Evolutionary conservation across 108 stramenopile species (phyloP).

Genomic region (Skeletonema tropicum): DNA sequence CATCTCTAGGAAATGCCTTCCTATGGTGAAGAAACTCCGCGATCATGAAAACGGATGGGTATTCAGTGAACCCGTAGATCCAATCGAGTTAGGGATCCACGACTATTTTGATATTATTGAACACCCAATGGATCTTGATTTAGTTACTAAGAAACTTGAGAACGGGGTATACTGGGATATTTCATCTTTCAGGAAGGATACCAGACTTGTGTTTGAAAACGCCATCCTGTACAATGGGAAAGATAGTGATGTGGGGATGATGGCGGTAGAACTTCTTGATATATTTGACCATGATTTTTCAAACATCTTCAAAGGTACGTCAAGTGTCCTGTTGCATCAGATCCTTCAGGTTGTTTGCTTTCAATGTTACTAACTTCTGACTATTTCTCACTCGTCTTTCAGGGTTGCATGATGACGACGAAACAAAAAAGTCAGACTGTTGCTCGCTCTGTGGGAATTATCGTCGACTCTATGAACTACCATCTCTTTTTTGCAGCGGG

Average conservation of each 20-base stretch:
- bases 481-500: slow-evolving; percentile 89
- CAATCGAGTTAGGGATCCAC: slow-evolving; percentile 88
- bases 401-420: slow-evolving; percentile 25
- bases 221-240: slow-evolving; percentile 88
- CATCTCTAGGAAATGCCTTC: slow-evolving; percentile 80
- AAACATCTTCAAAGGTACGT: slow-evolving; percentile 51
- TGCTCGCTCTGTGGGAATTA: slow-evolving; percentile 85
- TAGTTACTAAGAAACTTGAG: slow-evolving; percentile 81
- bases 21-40: slow-evolving; percentile 77
- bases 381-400: neutral
- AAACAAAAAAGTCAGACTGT: slow-evolving; percentile 62
- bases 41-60: slow-evolving; percentile 89
- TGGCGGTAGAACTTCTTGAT: slow-evolving; percentile 74
- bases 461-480: slow-evolving; percentile 80
- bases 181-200: slow-evolving; percentile 68
- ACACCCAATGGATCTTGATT: slow-evolving; percentile 82
- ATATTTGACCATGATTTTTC: slow-evolving; percentile 66
- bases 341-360: slow-evolving; percentile 5
- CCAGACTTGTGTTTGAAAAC: slow-evolving; percentile 84
- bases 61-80: slow-evolving; percentile 94
- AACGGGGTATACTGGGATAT: slow-evolving; percentile 75
- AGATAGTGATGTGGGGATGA: slow-evolving; percentile 77
- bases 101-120: slow-evolving; percentile 96
- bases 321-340: neutral
- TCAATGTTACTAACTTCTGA: neutral